Base-by-base conservation (phyloP, 2,329 filamentous ascomycete genomes). In the Penicillium sp. region DNA sequence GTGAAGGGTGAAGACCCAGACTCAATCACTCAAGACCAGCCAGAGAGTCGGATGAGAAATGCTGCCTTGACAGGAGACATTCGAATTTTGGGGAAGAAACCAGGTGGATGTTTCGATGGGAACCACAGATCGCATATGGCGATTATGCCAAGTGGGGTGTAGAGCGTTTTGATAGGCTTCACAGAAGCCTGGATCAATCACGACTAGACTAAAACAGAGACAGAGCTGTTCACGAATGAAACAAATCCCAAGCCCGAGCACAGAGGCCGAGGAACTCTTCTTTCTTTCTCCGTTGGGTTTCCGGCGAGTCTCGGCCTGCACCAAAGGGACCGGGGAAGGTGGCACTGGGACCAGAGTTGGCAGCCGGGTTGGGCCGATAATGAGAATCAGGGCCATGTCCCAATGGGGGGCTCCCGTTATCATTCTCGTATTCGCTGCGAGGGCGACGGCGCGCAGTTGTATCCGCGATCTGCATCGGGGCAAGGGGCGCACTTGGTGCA, bases 161-260 rank as follows among this genome's bases (percentile, higher is more conserved):
- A 14, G 19, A 22, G n/a, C 19, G 19, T 42, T 11, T 14, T 49
- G 47, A 49, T 9, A n/a, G 21, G 11, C 47, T 49, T 49, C 47
- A 37, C 47, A 37, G 47, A 49, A 49, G 47, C 29, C 16, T 19
- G 14, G 24, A 31, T 37, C 29, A 35, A 46, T 21, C 22, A 27
- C 45, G 11, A 19, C 24, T 10, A 27, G 9, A 24, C n/a, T 26
- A 31, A 24, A 45, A n/a, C 3, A 3, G 16, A n/a, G 22, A n/a
- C 6, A 39, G 14, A 16, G 11, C 19, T 27, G 11, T 47, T 85
- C 78, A 97, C 60, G 92, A 96, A 79, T 98, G 95, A 76, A 98
- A 96, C 27, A 99, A 77, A 78, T 99, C 95, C 95, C 95, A 99
- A 9, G 95, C 95, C 69, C 91, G 83, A 65, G 91, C 87, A 73